These are phyloP conservation scores for Pyrenophora seminiperda DNA, from an alignment of 2,329 filamentous ascomycete genomes.

Conservation along the genomic window DNA sequence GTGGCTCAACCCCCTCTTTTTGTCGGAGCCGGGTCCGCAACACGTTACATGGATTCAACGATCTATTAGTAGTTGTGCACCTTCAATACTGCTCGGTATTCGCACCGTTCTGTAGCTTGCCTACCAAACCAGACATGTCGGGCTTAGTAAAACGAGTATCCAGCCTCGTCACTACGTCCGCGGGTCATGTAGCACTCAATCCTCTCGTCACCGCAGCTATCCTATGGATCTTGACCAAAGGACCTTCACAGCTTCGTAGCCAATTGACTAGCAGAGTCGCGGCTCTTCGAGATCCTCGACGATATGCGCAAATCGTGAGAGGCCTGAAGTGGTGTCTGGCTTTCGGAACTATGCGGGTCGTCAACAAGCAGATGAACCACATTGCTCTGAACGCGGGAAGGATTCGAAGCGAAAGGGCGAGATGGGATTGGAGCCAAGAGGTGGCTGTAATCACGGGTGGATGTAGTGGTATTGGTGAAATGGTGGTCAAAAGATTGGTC, in stretches of 20 bases:
- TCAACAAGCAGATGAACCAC: conserved; percentile 38
- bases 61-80: background rate
- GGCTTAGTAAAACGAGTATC: conserved; percentile 18
- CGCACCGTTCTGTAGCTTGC: background rate
- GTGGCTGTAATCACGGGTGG: conserved; percentile 47
- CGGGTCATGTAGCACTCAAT: conserved; percentile 36
- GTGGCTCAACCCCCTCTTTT: conserved; percentile 6
- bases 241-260: conserved; percentile 31
- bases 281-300: conserved; percentile 31
- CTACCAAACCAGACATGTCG: conserved; percentile 22
- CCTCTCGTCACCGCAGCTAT: conserved; percentile 38
- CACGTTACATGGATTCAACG: background rate
- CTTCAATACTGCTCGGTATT: background rate
- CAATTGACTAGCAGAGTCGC: conserved; percentile 27
- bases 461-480: conserved; percentile 44
- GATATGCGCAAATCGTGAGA: conserved; percentile 28
- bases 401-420: conserved; percentile 41
- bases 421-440: conserved; percentile 42
- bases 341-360: conserved; percentile 38
- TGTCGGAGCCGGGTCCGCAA: conserved; percentile 10
- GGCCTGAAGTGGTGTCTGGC: conserved; percentile 39
- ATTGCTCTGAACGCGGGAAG: conserved; percentile 49
- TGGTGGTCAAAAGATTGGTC: conserved; percentile 36
- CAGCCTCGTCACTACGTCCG: conserved; percentile 27
- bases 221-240: conserved; percentile 40